phyloP scores from a whole-genome alignment of 2,329 filamentous ascomycete species.

The Xylariales sp. region DNA sequence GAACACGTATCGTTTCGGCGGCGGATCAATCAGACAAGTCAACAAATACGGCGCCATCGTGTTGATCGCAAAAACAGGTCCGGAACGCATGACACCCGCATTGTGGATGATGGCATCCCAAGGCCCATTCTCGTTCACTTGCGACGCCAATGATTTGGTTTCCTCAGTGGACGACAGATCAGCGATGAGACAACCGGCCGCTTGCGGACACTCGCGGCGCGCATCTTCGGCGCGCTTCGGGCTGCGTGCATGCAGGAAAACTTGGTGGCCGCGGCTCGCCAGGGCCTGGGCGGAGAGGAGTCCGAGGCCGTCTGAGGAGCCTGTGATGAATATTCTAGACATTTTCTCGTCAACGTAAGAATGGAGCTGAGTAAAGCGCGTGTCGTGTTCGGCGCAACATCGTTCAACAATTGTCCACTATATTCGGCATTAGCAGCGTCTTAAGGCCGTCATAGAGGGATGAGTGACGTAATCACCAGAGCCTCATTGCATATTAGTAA shows the following conservation, averaged over 20 bases:
- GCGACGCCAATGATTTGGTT: constrained; percentile 44
- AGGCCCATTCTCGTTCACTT: constrained; percentile 26
- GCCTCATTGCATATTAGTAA: not conserved
- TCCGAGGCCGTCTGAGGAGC: constrained; percentile 54
- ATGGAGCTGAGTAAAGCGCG: no score
- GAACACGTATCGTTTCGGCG: constrained; percentile 42
- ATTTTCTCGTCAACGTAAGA: constrained; percentile 9
- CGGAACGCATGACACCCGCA: constrained; percentile 43
- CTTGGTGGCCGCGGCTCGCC: constrained; percentile 45
- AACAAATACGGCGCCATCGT: constrained; percentile 54
- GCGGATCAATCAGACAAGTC: constrained; percentile 41
- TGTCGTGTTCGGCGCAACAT: no score
- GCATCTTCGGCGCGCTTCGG: constrained; percentile 47
- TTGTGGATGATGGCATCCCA: constrained; percentile 57
- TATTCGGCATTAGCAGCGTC: not conserved
- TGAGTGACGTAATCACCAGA: not conserved
- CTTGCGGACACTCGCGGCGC: constrained; percentile 40
- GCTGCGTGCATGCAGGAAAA: constrained; percentile 54
- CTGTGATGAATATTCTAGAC: constrained; percentile 40
- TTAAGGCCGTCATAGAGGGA: not conserved
- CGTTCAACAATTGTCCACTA: no score
- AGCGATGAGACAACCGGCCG: constrained; percentile 45
- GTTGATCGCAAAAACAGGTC: constrained; percentile 49
- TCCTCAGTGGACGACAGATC: constrained; percentile 48
- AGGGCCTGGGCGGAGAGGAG: constrained; percentile 45